A percentile compares a stretch with the other conserved stretches of the same genome.
phyloP scores from a whole-genome alignment of 768 basidiomycete species.

The Lactarius quietus region DNA sequence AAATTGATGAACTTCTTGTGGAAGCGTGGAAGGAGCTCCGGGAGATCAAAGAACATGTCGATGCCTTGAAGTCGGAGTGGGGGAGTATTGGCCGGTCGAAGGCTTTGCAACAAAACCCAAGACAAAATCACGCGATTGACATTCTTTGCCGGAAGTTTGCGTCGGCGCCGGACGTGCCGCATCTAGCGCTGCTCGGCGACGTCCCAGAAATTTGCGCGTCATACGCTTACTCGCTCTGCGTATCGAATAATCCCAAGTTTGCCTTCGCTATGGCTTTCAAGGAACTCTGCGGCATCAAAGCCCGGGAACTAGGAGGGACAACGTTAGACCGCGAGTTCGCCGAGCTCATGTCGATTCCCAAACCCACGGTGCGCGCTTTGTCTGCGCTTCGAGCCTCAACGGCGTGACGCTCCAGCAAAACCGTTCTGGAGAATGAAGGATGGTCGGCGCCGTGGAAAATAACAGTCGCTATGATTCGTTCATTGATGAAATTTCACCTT shows the following conservation, averaged over 20 bases:
- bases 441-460: neutral
- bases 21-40: slow-evolving; percentile 35
- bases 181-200: slow-evolving; percentile 16
- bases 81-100: neutral
- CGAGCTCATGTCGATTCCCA: slow-evolving; percentile 39
- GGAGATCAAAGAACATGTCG: slow-evolving; percentile 41
- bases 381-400: slow-evolving; percentile 1
- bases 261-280: slow-evolving; percentile 18
- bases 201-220: slow-evolving; percentile 20
- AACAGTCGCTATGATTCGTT: no score
- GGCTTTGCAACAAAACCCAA: neutral
- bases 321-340: slow-evolving; percentile 16
- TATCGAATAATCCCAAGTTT: neutral
- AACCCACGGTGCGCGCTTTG: slow-evolving; percentile 14
- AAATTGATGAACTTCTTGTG: slow-evolving; percentile 27
- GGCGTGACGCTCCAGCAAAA: neutral
- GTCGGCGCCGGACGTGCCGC: slow-evolving; percentile 11
- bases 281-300: slow-evolving; percentile 21
- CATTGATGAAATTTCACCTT: no score
- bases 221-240: slow-evolving; percentile 11
- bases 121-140: neutral
- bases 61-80: slow-evolving; percentile 27
- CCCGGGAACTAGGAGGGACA: slow-evolving; percentile 5
- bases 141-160: slow-evolving; percentile 5
- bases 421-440: neutral